Base-by-base conservation (phyloP, 495 filamentous ascomycete species). In the Neurospora tetraspora region DNA sequence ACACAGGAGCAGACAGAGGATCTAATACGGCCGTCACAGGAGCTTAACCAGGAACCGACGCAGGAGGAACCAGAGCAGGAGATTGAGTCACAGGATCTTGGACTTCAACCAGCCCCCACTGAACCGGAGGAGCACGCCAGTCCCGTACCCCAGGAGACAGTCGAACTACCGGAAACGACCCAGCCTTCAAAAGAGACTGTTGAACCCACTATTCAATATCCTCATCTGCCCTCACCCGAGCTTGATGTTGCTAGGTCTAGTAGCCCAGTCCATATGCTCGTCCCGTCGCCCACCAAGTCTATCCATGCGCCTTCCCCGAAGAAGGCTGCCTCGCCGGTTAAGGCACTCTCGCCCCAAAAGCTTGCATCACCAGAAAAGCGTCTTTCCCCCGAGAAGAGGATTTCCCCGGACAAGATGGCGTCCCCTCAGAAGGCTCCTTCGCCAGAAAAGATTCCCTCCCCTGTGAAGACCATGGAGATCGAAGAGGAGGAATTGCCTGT, bases 111-210 rank as follows among this genome's bases (percentile, higher is more conserved):
- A 11, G 70, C 59, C 4, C 74, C 71, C 14, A 61, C 70, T 5
- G 73, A 79, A 10, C 73, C 70, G n/a, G 23, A 36, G 16, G 43
- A 61, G 3, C 79, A 78, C 68, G 73, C 79, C 1, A 77, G 77
- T 5, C 39, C 72, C 10, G 74, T 36, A 5, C 76, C 37, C 9
- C 73, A 77, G 34, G 74, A 79, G 20, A 76, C 88, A 0, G 93
- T 91, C 78, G 87, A 91, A 47, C 91, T 91, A 7, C 89, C 91
- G 2, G 88, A 88, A 75, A 90, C 93, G 76, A 87, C 89, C 27
- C 78, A 79, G 31, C 76, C 75, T 69, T 86, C 75, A 16, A 69
- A 75, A 36, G 59, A 65, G 1, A 70, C 77, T 8, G 70, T 73
- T 10, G 38, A 76, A 4, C 16, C 68, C 38, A 70, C 68, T 23